Base-by-base conservation (phyloP, 2,329 filamentous ascomycete genomes). In the Fusarium luffae region DNA sequence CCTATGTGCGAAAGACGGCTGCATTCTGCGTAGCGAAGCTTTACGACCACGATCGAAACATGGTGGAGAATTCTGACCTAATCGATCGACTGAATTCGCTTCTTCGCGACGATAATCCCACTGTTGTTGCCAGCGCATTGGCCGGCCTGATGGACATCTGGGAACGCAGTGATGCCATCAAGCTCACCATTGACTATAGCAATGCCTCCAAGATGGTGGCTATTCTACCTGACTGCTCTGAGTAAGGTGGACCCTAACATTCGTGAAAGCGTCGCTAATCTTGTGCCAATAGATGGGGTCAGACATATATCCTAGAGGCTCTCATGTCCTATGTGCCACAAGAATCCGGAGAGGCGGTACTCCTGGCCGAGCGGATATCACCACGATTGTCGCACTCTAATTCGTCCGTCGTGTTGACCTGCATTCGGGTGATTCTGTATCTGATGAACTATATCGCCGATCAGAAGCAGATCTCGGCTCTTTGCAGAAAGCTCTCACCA, bases 141-240 rank as follows among this genome's bases (percentile, higher is more conserved):
- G 95, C 96, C 27, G 87, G 92, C 37, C 80, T 99, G 76, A 96
- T 97, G 89, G 96, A 99, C 80, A 98, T 99, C 51, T 99, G 96
- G 96, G 96, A 98, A 79, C 88, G 95, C 62, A 98, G 94, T 78
- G 95, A 98, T 80, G 93, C 92, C 62, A 99, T 99, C 80, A 98
- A 97, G 79, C 89, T 99, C 68, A 98, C 96, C 5, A 98, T 99
- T 74, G 96, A 99, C 82, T 98, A 99, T 78, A 89, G 90, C 68
- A 99, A 97, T 81, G 96, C 96, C 27, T 98, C 95, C 54, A 99
- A 99, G 82, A 96, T 99, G 85, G 94, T 98, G 37, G 94, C 96
- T 44, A 98, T 99, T 66, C 82, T 99, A 25, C 91, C 96, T 3
- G 96, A 99, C 79, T 98, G 96, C 82, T 98, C 96, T 19, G 96